phyloP scores from a whole-genome alignment of 1,139 yeast species.

The Hyphopichia wangnamkhiaoensis region DNA sequence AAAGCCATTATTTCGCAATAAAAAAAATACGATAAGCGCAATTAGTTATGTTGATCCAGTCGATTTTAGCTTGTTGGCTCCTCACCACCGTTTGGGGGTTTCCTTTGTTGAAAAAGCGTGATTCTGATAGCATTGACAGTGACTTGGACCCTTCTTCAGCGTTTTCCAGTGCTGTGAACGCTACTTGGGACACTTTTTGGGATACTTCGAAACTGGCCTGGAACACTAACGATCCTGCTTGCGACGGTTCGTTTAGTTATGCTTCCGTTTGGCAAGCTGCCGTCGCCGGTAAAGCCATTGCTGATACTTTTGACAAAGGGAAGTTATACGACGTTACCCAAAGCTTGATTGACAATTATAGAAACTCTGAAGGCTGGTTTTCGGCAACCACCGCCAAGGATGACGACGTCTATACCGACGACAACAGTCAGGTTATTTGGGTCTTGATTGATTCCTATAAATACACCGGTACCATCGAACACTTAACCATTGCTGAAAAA shows the following conservation, averaged over 20 bases:
- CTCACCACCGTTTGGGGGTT: too few relatives aligned
- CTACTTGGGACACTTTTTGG: constrained; percentile 17
- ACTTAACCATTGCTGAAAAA: constrained; percentile 18
- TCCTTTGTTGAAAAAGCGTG: neutral
- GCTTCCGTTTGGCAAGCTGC: constrained; percentile 6
- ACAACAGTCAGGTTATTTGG: constrained; percentile 37
- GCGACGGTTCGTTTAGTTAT: constrained; percentile 1
- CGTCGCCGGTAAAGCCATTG: constrained; percentile 17
- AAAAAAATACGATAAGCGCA: too few relatives aligned
- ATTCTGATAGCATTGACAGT: too few relatives aligned
- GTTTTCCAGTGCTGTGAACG: constrained; percentile 8
- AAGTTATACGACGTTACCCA: neutral
- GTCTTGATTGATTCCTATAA: constrained; percentile 27
- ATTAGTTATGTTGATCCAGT: too few relatives aligned
- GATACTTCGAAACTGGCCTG: constrained; percentile 10
- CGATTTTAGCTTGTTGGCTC: too few relatives aligned
- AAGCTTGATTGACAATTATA: constrained; percentile 4
- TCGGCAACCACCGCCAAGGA: constrained; percentile 28
- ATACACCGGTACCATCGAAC: constrained; percentile 13
- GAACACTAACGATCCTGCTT: constrained; percentile 13
- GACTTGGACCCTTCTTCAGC: constrained; percentile 4
- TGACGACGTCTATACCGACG: constrained; percentile 34
- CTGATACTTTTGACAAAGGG: constrained; percentile 4
- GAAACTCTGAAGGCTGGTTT: constrained; percentile 17
- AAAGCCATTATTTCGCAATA: too few relatives aligned